These are phyloP conservation scores for Yarrowia hollandica DNA, from an alignment of 805 yeast species.

Conservation along the genomic window DNA sequence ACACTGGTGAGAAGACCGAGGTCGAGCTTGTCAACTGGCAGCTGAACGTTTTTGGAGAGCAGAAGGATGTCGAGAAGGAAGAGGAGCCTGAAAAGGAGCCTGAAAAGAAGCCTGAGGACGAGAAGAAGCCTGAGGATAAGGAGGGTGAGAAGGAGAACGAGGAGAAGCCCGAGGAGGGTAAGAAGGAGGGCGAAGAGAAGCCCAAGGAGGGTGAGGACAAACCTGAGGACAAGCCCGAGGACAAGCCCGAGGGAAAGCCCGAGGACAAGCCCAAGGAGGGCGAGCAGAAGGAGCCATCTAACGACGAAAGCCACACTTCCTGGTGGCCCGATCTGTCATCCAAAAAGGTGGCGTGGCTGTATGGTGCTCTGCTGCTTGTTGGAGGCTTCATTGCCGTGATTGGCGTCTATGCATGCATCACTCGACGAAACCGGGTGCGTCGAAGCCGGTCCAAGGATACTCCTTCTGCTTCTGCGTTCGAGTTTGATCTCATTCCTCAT, in stretches of 20 bases:
- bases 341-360: constrained; percentile 39
- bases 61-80: constrained; percentile 55
- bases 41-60: constrained; percentile 78
- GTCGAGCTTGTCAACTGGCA: constrained; percentile 65
- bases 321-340: constrained; percentile 30
- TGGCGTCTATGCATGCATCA: constrained; percentile 46
- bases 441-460: constrained; percentile 28
- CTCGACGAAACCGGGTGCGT: constrained; percentile 40
- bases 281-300: not conserved
- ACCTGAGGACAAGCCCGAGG: not conserved
- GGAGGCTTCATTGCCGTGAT: constrained; percentile 44
- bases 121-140: constrained; percentile 39
- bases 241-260: constrained; percentile 42
- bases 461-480: constrained; percentile 31
- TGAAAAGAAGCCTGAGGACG: constrained; percentile 12
- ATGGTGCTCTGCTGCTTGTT: constrained; percentile 48
- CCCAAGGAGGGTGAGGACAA: constrained; percentile 39
- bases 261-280: constrained; percentile 41
- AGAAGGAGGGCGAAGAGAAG: not conserved
- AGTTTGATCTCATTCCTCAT: constrained; percentile 36
- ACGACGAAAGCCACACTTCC: not conserved
- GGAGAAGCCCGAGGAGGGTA: constrained; percentile 63
- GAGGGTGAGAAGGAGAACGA: constrained; percentile 47
- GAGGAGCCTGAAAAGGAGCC: constrained; percentile 41
- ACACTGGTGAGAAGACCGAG: constrained; percentile 36